Evolutionary conservation across 1,284 basidiomycete genomes (phyloP).

Genomic region (Cryptococcus maquisensis): DNA sequence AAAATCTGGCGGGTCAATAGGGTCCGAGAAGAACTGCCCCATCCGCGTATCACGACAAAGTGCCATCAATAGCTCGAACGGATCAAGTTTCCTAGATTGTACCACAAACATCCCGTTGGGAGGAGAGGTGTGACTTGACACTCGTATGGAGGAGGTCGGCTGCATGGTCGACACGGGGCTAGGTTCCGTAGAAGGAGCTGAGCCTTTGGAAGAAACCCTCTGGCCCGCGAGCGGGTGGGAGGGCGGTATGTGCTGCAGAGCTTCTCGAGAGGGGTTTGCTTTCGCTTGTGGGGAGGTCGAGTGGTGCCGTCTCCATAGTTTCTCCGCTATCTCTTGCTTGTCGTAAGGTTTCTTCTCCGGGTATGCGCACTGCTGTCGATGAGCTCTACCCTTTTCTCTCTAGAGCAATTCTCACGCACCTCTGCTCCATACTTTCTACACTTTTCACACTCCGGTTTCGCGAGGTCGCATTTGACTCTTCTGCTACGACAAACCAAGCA

Average conservation of each 20-base stretch:
- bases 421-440: conserved; percentile 27
- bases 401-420: conserved; percentile 9
- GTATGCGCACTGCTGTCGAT: conserved; percentile 30
- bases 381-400: not conserved
- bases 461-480: conserved; percentile 35
- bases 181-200: not conserved
- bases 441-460: conserved; percentile 23
- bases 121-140: not conserved
- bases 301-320: conserved; percentile 22
- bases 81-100: conserved; percentile 3
- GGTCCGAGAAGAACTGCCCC: conserved; percentile 34
- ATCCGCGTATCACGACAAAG: conserved; percentile 36
- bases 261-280: too few species aligned
- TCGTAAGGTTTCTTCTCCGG: conserved; percentile 36
- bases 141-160: too few species aligned
- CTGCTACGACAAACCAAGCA: conserved; percentile 36
- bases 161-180: conserved; percentile 2
- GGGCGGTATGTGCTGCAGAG: not conserved
- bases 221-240: conserved; percentile 1
- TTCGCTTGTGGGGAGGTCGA: too few species aligned
- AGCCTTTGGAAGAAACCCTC: not conserved
- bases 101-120: too few species aligned
- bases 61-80: conserved; percentile 33
- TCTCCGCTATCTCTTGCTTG: conserved; percentile 18
- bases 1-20: conserved; percentile 34